Evolutionary conservation across 352 stramenopile genomes (phyloP).

Genomic region (Aphanomyces astaci): DNA sequence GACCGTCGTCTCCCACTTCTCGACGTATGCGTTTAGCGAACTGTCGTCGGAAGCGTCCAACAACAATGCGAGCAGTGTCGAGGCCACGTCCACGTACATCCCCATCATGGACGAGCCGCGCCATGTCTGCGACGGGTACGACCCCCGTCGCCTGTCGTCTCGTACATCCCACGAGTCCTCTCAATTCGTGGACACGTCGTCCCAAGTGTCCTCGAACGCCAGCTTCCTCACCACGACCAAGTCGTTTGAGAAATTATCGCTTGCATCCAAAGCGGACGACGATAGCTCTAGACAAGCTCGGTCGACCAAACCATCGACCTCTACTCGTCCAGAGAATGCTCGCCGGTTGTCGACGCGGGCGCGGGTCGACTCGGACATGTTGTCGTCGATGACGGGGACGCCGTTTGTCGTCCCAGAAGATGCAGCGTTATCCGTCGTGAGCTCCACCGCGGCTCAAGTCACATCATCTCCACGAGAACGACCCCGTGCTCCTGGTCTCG

Average conservation of each 20-base stretch:
- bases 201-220: neutral
- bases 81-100: neutral
- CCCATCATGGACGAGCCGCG: neutral
- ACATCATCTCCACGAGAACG: neutral
- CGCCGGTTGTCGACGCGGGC: neutral
- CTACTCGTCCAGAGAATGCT: neutral
- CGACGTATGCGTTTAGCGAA: slow-evolving; percentile 1
- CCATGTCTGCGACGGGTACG: neutral
- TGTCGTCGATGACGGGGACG: neutral
- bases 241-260: neutral
- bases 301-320: too few species aligned
- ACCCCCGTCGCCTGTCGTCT: too few species aligned
- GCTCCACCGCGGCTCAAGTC: neutral
- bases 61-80: slow-evolving; percentile 2
- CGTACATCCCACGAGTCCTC: too few species aligned
- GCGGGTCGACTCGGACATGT: neutral
- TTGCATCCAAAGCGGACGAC: too few species aligned
- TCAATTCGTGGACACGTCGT: neutral
- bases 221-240: slow-evolving; percentile 1
- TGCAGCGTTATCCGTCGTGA: neutral
- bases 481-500: neutral
- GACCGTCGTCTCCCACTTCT: neutral
- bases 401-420: too few species aligned
- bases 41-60: slow-evolving; percentile 5
- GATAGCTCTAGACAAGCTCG: too few species aligned